Conservation (phyloP, 2,329 filamentous ascomycete genomes). For the Monosporascus ibericus region DNA sequence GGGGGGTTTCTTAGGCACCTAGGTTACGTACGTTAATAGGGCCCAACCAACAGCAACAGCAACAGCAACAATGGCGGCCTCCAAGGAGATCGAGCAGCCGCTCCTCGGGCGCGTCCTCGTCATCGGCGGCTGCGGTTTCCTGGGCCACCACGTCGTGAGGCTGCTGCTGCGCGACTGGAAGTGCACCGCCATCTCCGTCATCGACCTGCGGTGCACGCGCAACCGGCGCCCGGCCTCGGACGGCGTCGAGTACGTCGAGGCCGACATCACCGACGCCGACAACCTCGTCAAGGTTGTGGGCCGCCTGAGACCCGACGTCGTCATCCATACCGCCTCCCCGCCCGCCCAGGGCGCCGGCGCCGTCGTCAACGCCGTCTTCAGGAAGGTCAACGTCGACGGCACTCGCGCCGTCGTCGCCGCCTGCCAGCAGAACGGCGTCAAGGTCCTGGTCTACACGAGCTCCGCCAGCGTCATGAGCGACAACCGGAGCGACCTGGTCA, state of each 20-base stretch:
- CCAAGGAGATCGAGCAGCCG: conserved; percentile 26
- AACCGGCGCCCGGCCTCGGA: conserved; percentile 56
- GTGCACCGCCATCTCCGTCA: conserved; percentile 54
- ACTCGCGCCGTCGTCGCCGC: conserved; percentile 73
- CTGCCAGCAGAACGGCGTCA: conserved; percentile 63
- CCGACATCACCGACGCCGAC: conserved; percentile 66
- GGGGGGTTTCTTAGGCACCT: background rate
- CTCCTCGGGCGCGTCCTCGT: conserved; percentile 66
- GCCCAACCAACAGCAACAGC: background rate
- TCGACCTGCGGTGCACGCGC: conserved; percentile 65
- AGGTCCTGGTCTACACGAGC: conserved; percentile 84
- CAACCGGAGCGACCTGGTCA: conserved; percentile 69
- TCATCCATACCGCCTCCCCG: conserved; percentile 86
- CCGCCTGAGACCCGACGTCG: conserved; percentile 66
- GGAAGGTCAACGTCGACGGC: conserved; percentile 82
- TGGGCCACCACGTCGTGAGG: conserved; percentile 76
- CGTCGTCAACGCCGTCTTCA: conserved; percentile 57
- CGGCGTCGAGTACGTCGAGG: conserved; percentile 63
- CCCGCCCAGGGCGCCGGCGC: conserved; percentile 46
- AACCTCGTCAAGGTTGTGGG: conserved; percentile 58
- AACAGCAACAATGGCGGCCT: conserved; percentile 7
- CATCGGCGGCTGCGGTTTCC: conserved; percentile 78
- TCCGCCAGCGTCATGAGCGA: conserved; percentile 84
- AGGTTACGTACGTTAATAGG: background rate
- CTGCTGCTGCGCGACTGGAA: conserved; percentile 59